phyloP scores from a whole-genome alignment of 805 yeast genomes.

The Huiozyma naganishii region DNA sequence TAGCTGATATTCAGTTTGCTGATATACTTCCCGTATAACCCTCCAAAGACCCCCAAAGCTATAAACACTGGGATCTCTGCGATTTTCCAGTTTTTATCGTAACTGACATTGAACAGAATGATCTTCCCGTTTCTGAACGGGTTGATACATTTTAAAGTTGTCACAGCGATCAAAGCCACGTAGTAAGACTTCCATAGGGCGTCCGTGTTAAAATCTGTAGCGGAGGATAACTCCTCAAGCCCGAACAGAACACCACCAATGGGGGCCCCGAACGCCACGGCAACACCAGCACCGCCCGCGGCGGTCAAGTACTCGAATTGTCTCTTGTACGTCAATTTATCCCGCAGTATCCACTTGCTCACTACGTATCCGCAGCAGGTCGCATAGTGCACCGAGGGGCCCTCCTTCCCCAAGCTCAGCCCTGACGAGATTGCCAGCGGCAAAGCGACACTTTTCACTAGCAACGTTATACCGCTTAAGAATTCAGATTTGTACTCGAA shows the following conservation, averaged over 20 bases:
- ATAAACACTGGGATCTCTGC: conserved; percentile 76
- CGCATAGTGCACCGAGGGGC: conserved; percentile 96
- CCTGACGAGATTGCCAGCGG: conserved; percentile 94
- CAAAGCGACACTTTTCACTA: conserved; percentile 66
- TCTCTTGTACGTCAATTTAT: conserved; percentile 24
- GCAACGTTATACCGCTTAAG: conserved; percentile 58
- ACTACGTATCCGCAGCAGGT: conserved; percentile 88
- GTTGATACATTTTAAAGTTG: conserved; percentile 66
- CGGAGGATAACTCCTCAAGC: conserved; percentile 71
- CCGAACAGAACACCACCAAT: conserved; percentile 93
- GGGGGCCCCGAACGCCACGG: conserved; percentile 95
- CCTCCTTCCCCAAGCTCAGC: conserved; percentile 90
- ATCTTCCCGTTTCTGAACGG: conserved; percentile 94
- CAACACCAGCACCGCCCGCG: conserved; percentile 95
- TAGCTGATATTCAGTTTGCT: conserved; percentile 65
- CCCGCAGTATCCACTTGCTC: conserved; percentile 40
- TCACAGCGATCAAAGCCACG: conserved; percentile 80
- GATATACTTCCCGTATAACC: conserved; percentile 73
- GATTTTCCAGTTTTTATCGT: conserved; percentile 76
- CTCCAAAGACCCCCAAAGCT: conserved; percentile 81
- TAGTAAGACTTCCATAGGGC: conserved; percentile 89
- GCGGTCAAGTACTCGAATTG: conserved; percentile 52
- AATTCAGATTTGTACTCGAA: conserved; percentile 65
- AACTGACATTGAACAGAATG: conserved; percentile 84
- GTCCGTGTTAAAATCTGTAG: conserved; percentile 57